A percentile compares a stretch with the other conserved stretches of the same genome.
Evolutionary conservation across 352 stramenopile species (phyloP).

Genomic region (Pythium sp.): DNA sequence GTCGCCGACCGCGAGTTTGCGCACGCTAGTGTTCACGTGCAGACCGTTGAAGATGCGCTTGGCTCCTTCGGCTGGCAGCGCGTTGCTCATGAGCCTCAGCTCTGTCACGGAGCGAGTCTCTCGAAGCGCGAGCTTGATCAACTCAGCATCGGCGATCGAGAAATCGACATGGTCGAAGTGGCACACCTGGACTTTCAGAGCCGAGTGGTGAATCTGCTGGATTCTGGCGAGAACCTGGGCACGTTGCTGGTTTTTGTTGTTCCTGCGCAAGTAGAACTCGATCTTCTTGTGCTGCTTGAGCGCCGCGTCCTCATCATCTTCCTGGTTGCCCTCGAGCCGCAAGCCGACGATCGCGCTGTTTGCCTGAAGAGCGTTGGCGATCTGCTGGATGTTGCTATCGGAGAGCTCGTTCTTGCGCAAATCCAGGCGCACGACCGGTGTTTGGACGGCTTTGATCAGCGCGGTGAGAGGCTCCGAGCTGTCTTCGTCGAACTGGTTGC

Average conservation of each 20-base stretch:
- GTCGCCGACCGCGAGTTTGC: conserved; percentile 24
- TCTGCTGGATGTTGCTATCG: conserved; percentile 16
- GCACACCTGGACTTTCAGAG: conserved; percentile 24
- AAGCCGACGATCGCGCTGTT: conserved; percentile 26
- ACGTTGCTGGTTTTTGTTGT: conserved; percentile 21
- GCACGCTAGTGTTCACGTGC: conserved; percentile 25
- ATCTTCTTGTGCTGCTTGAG: conserved; percentile 25
- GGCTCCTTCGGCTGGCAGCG: conserved; percentile 28
- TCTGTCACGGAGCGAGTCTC: conserved; percentile 30
- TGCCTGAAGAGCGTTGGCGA: conserved; percentile 27
- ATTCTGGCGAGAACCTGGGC: conserved; percentile 16
- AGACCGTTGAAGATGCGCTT: conserved; percentile 30
- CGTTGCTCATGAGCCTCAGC: conserved; percentile 40
- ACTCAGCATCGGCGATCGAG: conserved; percentile 31
- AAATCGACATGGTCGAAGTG: conserved; percentile 36
- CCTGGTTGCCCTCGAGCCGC: conserved; percentile 27
- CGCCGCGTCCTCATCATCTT: conserved; percentile 26
- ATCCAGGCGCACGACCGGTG: conserved; percentile 25
- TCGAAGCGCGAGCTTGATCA: conserved; percentile 26
- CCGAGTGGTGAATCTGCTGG: conserved; percentile 22
- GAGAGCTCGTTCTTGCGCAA: conserved; percentile 31
- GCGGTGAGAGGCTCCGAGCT: conserved; percentile 22
- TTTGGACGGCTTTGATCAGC: conserved; percentile 25
- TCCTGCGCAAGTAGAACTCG: conserved; percentile 37
- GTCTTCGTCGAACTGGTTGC: conserved; percentile 42